Percentiles rank a stretch among this genome's conserved stretches.
Conservation (phyloP, 73 alveolate genomes). For the Stentor roeselii region DNA sequence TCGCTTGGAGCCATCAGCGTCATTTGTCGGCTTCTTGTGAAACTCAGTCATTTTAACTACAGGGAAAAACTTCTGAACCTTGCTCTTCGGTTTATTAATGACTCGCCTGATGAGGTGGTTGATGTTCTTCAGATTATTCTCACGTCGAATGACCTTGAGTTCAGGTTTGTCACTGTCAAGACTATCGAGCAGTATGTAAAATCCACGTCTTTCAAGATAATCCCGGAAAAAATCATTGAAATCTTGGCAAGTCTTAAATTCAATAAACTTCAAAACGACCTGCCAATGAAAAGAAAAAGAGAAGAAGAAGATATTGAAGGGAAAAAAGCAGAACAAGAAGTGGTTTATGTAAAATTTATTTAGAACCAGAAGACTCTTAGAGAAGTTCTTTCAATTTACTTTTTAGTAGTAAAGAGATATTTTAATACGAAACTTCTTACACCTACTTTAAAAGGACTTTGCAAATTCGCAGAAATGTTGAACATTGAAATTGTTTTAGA, state of each 20-base stretch:
- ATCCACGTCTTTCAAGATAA: background rate
- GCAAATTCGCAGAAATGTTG: background rate
- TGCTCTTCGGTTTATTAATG: background rate
- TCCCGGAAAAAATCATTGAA: slow-evolving; percentile 11
- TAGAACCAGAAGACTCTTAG: slow-evolving; percentile 9
- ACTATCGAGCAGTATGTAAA: background rate
- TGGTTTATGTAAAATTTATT: background rate
- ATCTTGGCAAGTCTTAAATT: background rate
- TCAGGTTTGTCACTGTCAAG: background rate
- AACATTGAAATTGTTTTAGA: slow-evolving; percentile 5
- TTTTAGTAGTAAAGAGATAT: background rate
- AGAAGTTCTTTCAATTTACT: slow-evolving; percentile 13
- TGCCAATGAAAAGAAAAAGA: background rate
- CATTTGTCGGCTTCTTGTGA: background rate
- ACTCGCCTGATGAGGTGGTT: background rate
- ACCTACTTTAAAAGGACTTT: background rate
- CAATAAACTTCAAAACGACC: background rate
- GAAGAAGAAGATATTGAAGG: background rate
- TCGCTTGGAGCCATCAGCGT: background rate
- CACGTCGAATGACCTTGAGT: slow-evolving; percentile 13
- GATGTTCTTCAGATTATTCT: background rate
- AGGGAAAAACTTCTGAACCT: background rate
- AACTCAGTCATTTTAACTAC: background rate
- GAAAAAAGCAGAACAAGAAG: background rate
- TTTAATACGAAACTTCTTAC: background rate